Evolutionary conservation across 2,329 filamentous ascomycete species (phyloP), one percentile per base, ranked within the genome.

Genomic region (Corinectria fuckeliana): DNA sequence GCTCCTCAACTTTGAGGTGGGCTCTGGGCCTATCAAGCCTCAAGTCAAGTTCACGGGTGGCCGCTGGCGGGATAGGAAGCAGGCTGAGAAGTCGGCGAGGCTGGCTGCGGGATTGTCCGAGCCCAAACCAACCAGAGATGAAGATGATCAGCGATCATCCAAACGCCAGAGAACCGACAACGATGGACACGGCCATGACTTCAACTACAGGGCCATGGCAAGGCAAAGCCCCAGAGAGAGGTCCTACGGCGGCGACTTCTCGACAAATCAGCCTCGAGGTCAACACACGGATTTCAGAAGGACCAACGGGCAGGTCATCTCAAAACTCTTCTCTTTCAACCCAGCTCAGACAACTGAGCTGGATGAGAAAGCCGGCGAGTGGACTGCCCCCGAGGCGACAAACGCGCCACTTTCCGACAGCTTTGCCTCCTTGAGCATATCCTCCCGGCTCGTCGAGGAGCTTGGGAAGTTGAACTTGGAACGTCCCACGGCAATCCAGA

Each of bases 401-500:
- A 99, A 99, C 77, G 95, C 95, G 13, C 95, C 95, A 2, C 82
- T 98, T 9, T 87, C 88, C 10, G 90, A 91, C 61, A 96, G 90
- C 18, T 99, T 99, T 72, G 92, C 89, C 25, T 90, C 89, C 0
- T 82, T 99, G 26, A 94, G 94, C 6, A 81, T 99, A 58, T 95
- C 93, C 4, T 83, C 89, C 2, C 86, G 87, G 9, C 81, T 99
- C 21, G 93, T 95, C 10, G 85, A 89, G 50, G 93, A 97, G 75
- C 80, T 99, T 23, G 87, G 88, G 42, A 98, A 97, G 77, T 88
- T 99, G 76, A 85, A 90, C 56, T 85, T 99, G 74, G 95, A 93
- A 73, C 91, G 92, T 0, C 95, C 95, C 5, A 99, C 95, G 0
- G 92, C 92, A 0, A 97, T 99, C 72, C 95, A 99, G 77, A 93